phyloP scores from a whole-genome alignment of 495 filamentous ascomycete genomes.

The Penicillium steckii region DNA sequence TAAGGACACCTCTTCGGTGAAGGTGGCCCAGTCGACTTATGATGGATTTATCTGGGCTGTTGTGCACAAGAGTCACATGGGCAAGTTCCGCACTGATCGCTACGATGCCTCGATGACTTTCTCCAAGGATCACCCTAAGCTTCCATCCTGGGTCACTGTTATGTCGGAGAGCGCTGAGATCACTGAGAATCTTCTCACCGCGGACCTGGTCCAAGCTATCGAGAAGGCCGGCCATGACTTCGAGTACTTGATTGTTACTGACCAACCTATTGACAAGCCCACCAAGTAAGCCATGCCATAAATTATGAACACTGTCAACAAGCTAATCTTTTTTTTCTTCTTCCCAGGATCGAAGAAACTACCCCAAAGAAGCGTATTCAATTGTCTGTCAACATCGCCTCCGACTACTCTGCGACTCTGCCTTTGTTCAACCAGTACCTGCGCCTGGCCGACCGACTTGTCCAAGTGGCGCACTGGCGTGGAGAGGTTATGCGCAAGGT shows the following conservation, averaged over 20 bases:
- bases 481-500: slow-evolving; percentile 86
- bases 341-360: slow-evolving; percentile 77
- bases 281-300: slow-evolving; percentile 59
- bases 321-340: slow-evolving; percentile 10
- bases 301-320: neutral
- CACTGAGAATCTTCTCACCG: slow-evolving; percentile 80
- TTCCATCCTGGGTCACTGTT: slow-evolving; percentile 89
- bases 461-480: slow-evolving; percentile 75
- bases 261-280: slow-evolving; percentile 90
- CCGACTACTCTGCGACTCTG: slow-evolving; percentile 61
- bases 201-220: slow-evolving; percentile 79
- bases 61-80: slow-evolving; percentile 94
- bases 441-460: slow-evolving; percentile 79
- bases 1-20: slow-evolving; percentile 38
- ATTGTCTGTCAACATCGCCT: slow-evolving; percentile 65
- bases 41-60: slow-evolving; percentile 94
- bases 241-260: slow-evolving; percentile 84
- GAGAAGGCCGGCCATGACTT: slow-evolving; percentile 76
- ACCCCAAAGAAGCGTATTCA: slow-evolving; percentile 81
- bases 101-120: slow-evolving; percentile 92
- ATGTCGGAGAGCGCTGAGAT: slow-evolving; percentile 97
- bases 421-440: slow-evolving; percentile 83
- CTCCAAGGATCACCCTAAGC: slow-evolving; percentile 86
- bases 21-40: slow-evolving; percentile 69
- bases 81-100: slow-evolving; percentile 81